Conservation (phyloP, 164 flowering plant genomes). For the Liriodendron chinense region DNA sequence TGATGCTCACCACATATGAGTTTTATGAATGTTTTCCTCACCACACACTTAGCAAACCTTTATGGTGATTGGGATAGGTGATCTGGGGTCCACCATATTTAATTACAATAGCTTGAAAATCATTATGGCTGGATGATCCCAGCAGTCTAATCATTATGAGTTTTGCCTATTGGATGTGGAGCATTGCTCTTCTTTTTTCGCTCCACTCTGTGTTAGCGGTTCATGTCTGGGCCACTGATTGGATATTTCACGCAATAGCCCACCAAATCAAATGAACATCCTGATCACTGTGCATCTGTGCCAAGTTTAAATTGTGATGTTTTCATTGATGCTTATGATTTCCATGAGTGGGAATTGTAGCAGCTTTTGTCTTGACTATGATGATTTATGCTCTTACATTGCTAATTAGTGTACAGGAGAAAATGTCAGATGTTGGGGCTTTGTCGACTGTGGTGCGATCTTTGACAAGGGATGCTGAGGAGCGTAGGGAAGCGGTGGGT, state of each 20-base stretch:
- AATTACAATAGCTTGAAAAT: too few relatives aligned
- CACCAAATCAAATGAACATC: neutral
- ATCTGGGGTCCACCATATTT: too few relatives aligned
- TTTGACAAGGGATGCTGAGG: slow-evolving; percentile 60
- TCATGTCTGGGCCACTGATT: too few relatives aligned
- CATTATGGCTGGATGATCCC: too few relatives aligned
- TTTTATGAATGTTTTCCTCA: too few relatives aligned
- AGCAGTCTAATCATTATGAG: too few relatives aligned
- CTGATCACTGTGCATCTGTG: neutral
- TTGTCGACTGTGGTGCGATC: slow-evolving; percentile 62
- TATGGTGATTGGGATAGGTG: too few relatives aligned
- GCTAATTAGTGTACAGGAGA: slow-evolving; percentile 54
- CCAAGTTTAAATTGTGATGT: neutral
- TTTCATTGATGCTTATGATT: neutral
- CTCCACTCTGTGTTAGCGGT: neutral
- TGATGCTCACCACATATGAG: too few relatives aligned
- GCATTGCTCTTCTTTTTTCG: neutral
- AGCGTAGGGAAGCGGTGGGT: slow-evolving; percentile 76
- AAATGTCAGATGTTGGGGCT: slow-evolving; percentile 49
- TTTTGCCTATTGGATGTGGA: too few relatives aligned
- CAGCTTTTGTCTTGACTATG: neutral
- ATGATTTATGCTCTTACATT: neutral
- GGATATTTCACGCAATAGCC: too few relatives aligned
- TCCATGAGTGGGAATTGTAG: neutral
- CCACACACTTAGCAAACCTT: too few relatives aligned